Conservation (phyloP, 2,329 filamentous ascomycete genomes). For the Parastagonospora avenae region DNA sequence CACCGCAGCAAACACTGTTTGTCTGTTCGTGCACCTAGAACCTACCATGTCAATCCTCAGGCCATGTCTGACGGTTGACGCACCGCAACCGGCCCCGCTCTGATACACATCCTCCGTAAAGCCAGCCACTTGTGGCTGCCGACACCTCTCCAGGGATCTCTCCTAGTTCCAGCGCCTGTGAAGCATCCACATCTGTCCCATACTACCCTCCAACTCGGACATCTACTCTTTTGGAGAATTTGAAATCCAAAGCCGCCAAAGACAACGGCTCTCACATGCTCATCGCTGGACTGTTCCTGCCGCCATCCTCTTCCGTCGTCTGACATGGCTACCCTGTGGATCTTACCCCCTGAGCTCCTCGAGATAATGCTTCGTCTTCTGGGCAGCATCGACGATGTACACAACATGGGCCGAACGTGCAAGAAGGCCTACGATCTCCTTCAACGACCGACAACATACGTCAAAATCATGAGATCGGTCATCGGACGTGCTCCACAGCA, state of each 20-base stretch:
- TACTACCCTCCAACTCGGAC: background rate
- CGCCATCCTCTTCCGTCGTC: background rate
- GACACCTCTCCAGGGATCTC: no score
- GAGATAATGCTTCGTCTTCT: constrained; percentile 21
- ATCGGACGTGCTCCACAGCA: constrained; percentile 20
- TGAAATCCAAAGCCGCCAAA: no score
- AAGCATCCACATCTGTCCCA: background rate
- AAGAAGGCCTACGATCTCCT: constrained; percentile 16
- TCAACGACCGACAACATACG: constrained; percentile 12
- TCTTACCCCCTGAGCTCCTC: constrained; percentile 25
- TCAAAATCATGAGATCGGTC: constrained; percentile 31
- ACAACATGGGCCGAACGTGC: constrained; percentile 25
- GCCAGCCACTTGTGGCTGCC: no score
- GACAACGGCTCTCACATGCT: no score
- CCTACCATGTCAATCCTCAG: background rate
- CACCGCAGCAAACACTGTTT: no score
- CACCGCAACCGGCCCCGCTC: background rate
- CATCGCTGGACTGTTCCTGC: background rate
- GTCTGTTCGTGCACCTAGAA: no score
- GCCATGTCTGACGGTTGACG: background rate
- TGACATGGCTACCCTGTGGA: constrained; percentile 15
- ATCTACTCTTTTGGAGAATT: no score
- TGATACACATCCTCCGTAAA: background rate
- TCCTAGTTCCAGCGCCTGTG: no score
- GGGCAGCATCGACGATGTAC: constrained; percentile 35